A percentile compares a stretch with the other conserved stretches of the same genome.
These are phyloP conservation scores for Litchi chinensis DNA, from an alignment of 345 rosid species.

Conservation along the genomic window DNA sequence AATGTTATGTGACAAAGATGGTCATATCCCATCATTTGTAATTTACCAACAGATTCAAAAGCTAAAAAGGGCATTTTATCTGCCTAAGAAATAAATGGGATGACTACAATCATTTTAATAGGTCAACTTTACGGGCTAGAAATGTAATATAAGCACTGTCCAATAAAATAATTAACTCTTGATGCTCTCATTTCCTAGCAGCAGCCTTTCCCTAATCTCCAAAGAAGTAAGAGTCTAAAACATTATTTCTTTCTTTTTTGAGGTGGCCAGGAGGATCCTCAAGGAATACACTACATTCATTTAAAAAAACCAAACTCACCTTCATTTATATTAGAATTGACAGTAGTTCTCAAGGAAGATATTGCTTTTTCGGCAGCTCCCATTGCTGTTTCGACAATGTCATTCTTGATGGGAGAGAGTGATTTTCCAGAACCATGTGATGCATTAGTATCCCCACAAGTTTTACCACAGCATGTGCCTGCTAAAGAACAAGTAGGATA, in stretches of 20 bases:
- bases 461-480: conserved; percentile 24
- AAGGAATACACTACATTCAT: neutral
- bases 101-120: neutral
- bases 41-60: neutral
- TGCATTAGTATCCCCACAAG: conserved; percentile 15
- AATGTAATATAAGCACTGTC: neutral
- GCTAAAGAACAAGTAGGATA: conserved; percentile 36
- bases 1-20: neutral
- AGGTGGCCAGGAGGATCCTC: neutral
- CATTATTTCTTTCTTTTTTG: neutral
- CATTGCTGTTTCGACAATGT: conserved; percentile 50
- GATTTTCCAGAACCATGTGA: conserved; percentile 20
- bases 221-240: neutral
- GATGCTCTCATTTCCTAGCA: neutral
- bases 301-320: conserved; percentile 29
- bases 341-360: conserved; percentile 39
- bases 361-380: conserved; percentile 61
- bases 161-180: conserved; percentile 2
- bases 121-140: neutral
- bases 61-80: too few species aligned
- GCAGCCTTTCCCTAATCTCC: neutral
- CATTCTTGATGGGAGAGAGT: conserved; percentile 16
- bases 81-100: neutral
- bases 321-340: conserved; percentile 24
- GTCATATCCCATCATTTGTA: neutral